A percentile compares a stretch with the other conserved stretches of the same genome.
These are phyloP conservation scores for Puccinia hordei DNA, from an alignment of 1,284 basidiomycete species.

Conservation along the genomic window DNA sequence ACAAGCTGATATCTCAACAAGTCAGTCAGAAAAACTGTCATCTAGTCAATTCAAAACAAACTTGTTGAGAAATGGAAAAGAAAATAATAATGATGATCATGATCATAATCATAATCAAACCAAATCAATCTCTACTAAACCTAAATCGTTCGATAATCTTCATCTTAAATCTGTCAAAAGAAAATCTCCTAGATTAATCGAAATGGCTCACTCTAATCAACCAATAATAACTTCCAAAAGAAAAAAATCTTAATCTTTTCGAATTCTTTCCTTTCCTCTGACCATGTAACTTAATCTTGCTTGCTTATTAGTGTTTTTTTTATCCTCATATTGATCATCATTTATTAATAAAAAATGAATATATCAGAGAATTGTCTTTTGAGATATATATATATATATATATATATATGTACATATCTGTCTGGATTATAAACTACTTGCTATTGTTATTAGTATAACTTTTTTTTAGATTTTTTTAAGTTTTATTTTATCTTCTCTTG, in stretches of 20 bases:
- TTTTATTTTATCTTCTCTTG: no score
- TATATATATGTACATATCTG: no score
- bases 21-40: neutral
- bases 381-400: no score
- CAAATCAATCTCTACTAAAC: neutral
- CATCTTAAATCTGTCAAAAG: constrained; percentile 19
- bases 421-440: no score
- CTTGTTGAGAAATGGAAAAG: neutral
- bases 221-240: constrained; percentile 4
- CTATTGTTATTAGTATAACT: no score
- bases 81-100: neutral
- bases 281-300: no score
- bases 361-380: no score
- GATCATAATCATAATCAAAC: neutral
- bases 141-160: neutral
- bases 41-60: neutral
- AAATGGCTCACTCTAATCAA: constrained; percentile 4
- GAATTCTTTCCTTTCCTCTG: neutral
- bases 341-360: no score
- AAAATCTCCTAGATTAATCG: constrained; percentile 31
- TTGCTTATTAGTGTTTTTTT: no score
- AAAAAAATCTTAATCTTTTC: neutral
- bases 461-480: no score
- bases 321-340: no score
- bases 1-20: neutral